Evolutionary conservation across 495 filamentous ascomycete genomes (phyloP).

Genomic region (Aspergillus steynii): DNA sequence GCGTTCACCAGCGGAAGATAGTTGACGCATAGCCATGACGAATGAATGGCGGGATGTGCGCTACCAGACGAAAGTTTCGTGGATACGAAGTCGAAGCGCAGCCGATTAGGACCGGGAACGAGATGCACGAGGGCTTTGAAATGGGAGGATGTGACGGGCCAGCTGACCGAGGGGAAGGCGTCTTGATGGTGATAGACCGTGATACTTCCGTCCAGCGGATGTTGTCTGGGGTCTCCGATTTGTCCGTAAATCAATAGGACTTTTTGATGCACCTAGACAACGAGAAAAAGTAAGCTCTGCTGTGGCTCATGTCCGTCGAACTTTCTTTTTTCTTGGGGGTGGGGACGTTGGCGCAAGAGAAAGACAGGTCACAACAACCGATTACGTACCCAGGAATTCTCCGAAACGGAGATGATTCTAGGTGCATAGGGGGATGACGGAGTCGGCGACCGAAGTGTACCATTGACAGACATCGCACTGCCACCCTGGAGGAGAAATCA

Average conservation of each 20-base stretch:
- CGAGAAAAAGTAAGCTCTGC: constrained; percentile 1
- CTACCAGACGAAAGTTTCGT: constrained; percentile 74
- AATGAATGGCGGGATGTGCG: constrained; percentile 68
- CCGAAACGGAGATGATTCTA: constrained; percentile 69
- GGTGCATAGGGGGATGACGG: constrained; percentile 77
- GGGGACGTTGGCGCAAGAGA: background rate
- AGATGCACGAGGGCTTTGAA: constrained; percentile 90
- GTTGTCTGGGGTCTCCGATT: constrained; percentile 70
- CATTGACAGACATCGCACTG: constrained; percentile 52
- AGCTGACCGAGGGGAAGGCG: constrained; percentile 72
- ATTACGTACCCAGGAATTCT: constrained; percentile 74
- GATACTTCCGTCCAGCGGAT: constrained; percentile 73
- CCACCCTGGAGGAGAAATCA: constrained; percentile 28
- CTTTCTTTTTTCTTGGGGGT: background rate
- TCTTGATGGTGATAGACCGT: constrained; percentile 82
- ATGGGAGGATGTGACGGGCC: constrained; percentile 83
- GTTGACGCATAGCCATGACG: constrained; percentile 76
- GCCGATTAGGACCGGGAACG: constrained; percentile 79
- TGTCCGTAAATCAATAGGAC: constrained; percentile 77
- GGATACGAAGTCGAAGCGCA: constrained; percentile 83
- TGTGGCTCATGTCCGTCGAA: background rate
- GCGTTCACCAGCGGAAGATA: constrained; percentile 75
- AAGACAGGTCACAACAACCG: background rate
- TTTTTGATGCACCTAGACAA: constrained; percentile 78
- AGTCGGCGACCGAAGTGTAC: constrained; percentile 49